phyloP scores from a whole-genome alignment of 352 stramenopile species.

The Globisporangium nagaii region DNA sequence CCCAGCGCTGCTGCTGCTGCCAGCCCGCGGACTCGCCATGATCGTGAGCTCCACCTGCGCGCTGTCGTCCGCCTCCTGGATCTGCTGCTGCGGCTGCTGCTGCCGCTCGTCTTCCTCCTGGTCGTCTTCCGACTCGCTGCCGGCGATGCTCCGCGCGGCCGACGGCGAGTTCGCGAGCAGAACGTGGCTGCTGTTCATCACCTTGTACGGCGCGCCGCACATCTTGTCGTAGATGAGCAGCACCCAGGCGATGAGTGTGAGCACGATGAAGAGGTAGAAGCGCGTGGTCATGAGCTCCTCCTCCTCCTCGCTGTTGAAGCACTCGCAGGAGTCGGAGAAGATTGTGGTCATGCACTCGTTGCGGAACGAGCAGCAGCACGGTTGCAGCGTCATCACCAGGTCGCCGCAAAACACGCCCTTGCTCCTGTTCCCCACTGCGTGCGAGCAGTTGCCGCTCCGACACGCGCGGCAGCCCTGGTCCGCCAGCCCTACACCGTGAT shows the following conservation, averaged over 20 bases:
- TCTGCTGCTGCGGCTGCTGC: not conserved
- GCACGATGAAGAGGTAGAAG: constrained; percentile 67
- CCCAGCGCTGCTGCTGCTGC: not conserved
- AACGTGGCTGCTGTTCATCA: constrained; percentile 75
- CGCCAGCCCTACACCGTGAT: not conserved
- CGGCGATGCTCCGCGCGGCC: constrained; percentile 21
- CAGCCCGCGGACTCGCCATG: constrained; percentile 6
- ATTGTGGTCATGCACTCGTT: constrained; percentile 79
- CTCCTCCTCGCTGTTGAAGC: constrained; percentile 49
- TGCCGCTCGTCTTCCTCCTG: too few species aligned
- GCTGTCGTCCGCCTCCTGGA: not conserved
- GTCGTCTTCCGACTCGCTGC: constrained; percentile 31
- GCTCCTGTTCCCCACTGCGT: constrained; percentile 44
- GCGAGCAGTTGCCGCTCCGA: constrained; percentile 57
- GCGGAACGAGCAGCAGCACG: constrained; percentile 68
- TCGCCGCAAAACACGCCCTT: constrained; percentile 66
- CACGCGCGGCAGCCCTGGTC: constrained; percentile 56
- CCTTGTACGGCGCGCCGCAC: constrained; percentile 67
- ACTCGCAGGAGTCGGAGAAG: constrained; percentile 65
- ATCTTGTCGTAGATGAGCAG: constrained; percentile 72
- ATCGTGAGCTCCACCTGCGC: constrained; percentile 9
- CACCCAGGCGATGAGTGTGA: constrained; percentile 53
- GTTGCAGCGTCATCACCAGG: constrained; percentile 53
- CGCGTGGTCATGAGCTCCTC: constrained; percentile 58
- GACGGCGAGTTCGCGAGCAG: constrained; percentile 53